These are phyloP conservation scores for Schizosaccharomyces cryophilus DNA, from an alignment of 805 yeast genomes.

Conservation along the genomic window DNA sequence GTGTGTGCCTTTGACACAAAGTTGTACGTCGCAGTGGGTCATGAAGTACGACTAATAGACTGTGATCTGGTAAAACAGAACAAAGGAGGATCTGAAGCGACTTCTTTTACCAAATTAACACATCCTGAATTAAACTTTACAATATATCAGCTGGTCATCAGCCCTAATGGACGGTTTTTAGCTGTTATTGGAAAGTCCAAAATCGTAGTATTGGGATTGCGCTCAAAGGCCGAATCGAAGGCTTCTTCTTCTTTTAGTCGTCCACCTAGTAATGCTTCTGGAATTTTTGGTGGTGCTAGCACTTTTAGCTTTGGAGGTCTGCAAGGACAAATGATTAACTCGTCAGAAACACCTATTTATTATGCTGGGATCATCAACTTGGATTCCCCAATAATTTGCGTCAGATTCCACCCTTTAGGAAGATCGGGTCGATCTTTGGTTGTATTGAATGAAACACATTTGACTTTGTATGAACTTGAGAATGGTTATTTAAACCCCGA, in stretches of 20 bases:
- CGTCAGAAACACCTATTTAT: neutral
- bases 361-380: neutral
- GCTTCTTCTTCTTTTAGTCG: neutral
- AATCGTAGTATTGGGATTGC: neutral
- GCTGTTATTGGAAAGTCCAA: neutral
- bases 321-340: neutral
- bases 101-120: neutral
- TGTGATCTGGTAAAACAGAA: neutral
- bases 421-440: neutral
- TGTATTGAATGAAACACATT: neutral
- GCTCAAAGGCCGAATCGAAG: neutral
- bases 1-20: neutral
- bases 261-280: neutral
- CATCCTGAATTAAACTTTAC: neutral
- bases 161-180: neutral
- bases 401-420: neutral
- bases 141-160: neutral
- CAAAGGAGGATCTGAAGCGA: neutral
- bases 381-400: neutral
- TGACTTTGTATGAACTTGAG: neutral
- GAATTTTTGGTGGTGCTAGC: too few relatives aligned
- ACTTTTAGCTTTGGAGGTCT: too few relatives aligned
- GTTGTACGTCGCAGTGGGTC: constrained; percentile 1
- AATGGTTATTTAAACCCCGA: neutral
- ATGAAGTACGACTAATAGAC: neutral